Evolutionary conservation across 768 basidiomycete species (phyloP), one percentile per base, ranked within the genome.

Genomic region (Leccinum obscurum): DNA sequence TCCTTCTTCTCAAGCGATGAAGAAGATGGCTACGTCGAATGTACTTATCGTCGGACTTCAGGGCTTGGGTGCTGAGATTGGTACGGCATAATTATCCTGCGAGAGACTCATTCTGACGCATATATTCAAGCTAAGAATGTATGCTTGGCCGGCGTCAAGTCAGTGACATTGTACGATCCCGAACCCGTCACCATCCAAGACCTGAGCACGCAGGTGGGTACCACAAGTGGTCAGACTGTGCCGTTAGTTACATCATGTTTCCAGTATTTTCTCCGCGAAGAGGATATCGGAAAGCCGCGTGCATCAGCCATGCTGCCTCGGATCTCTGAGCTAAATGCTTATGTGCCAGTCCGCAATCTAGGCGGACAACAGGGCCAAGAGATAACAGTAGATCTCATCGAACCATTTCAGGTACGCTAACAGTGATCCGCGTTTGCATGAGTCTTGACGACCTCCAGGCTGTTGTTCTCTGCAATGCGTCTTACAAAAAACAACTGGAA

Each of bases 21-120:
- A 97, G 82, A 89, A 88, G 71, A 98, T 99, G 97, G 96, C 97
- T 7, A 81, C 85, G 15, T 98, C 95, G 39, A 97, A 97, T 71
- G 90, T 98, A 46, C 84, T 99, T 63, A 86, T 99, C 63, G 88
- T 97, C 51, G 97, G 97, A 10, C 76, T 94, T 70, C 88, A 90
- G 59, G 97, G 97, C 56, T 77, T 99, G 59, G 96, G 97, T 50
- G 92, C 92, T 59, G 97, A 99, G 77, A 97, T 98, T 69, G 96
- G 95, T 87, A 77, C 61, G 77, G 60, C 24, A 28, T 28, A 28
- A 37, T 51, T 56, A 41, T 39, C 48, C 24, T 62, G 52, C 30
- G 6, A 56, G 55, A 54, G 22, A 37, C 24, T 62, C 34, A 51
- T 48, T 11, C 64, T 68, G 37, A 70, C 56, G 44, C 60, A 66